Evolutionary conservation across 2,329 filamentous ascomycete genomes (phyloP), one percentile per base, ranked within the genome.

Genomic region (Pseudocercospora macadamiae): DNA sequence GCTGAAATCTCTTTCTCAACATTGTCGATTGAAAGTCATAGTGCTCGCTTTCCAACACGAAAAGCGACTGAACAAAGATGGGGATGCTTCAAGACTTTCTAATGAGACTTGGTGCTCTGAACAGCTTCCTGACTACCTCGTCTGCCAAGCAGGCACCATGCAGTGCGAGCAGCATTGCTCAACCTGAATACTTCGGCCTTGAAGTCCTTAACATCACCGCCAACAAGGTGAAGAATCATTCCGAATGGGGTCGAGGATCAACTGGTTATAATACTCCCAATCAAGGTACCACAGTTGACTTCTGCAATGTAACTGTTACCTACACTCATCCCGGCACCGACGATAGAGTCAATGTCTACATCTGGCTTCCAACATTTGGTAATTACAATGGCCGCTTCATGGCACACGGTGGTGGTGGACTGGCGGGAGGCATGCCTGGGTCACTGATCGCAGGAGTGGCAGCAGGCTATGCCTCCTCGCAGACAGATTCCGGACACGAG

Each of bases 381-480:
- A 45, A 59, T 57, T 67, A 72, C 72, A 71, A 71, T 51, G 68
- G 70, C 1, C 71, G 74, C 0, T 70, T 80, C 23, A 65, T 70
- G 53, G 74, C 67, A 9, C 62, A 71, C 0, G 79, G 79, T 1
- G 77, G 76, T 2, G 77, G 74, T 21, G 72, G 75, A 21, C 32
- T 36, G 14, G 32, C 32, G 8, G 32, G 32, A 36, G 32, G 32
- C 1, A 36, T 36, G 32, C 32, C 32, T 14, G 32, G 32, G 12
- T 42, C 34, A 7, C 36, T 57, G 9, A 45, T 37, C 4, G 32
- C 30, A 30, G 70, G 59, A 51, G 61, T 64, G 51, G 62, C 60
- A 1, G 34, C 60, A 25, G 69, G 67, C 12, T 72, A 64, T 53
- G 66, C 65, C 16, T 57, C 66, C 0, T 65, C 64, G 2, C 62